These are phyloP conservation scores for Cudoniella acicularis DNA, from an alignment of 495 filamentous ascomycete genomes.

Conservation along the genomic window DNA sequence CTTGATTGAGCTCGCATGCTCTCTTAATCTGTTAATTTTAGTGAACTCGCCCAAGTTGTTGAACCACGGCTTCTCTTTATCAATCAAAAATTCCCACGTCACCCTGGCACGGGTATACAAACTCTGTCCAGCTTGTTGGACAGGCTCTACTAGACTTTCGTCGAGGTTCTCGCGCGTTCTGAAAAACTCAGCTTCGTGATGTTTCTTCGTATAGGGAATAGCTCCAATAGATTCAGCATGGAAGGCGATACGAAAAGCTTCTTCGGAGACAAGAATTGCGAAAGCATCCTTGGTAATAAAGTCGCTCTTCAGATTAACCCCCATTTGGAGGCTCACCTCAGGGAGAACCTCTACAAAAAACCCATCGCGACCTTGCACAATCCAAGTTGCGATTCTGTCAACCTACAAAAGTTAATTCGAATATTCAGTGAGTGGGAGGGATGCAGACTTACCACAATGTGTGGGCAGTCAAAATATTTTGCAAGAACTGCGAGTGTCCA, in stretches of 20 bases:
- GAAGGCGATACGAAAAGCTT: conserved; percentile 7
- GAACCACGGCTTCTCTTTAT: conserved; percentile 42
- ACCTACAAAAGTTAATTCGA: conserved; percentile 9
- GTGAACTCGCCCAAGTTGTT: conserved; percentile 27
- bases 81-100: conserved; percentile 34
- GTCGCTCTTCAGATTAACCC: conserved; percentile 1
- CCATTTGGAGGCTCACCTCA: conserved; percentile 14
- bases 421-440: too few relatives aligned
- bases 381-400: conserved; percentile 16
- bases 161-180: too few relatives aligned
- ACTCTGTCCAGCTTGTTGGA: conserved; percentile 35
- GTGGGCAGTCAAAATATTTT: conserved; percentile 41
- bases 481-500: conserved; percentile 52
- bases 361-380: conserved; percentile 8
- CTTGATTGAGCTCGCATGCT: neutral
- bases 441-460: conserved; percentile 3
- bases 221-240: too few relatives aligned
- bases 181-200: too few relatives aligned
- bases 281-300: conserved; percentile 11
- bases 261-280: conserved; percentile 19
- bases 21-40: conserved; percentile 21
- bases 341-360: conserved; percentile 20
- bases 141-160: too few relatives aligned
- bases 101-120: conserved; percentile 36
- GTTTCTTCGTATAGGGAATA: too few relatives aligned